phyloP scores from a whole-genome alignment of 2,329 filamentous ascomycete genomes.

The Ascochyta viciae-villosae region DNA sequence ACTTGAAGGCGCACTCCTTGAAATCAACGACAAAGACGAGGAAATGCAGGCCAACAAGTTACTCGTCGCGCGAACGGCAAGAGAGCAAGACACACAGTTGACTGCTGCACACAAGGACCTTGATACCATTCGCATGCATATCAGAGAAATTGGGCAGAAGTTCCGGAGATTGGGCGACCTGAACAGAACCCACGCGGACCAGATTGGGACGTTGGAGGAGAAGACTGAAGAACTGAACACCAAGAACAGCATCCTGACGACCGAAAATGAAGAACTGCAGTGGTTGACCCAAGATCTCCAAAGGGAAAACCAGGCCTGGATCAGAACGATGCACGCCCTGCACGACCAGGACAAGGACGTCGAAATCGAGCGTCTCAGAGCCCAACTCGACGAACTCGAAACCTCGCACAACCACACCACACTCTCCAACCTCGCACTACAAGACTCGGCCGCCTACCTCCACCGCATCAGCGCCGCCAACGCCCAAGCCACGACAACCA shows the following conservation, averaged over 20 bases:
- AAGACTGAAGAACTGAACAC: not conserved
- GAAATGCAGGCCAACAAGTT: not conserved
- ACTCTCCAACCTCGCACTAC: not conserved
- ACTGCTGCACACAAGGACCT: too few species aligned
- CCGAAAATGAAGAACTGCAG: not conserved
- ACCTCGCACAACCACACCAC: not conserved
- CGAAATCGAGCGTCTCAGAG: not conserved
- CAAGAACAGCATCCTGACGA: not conserved
- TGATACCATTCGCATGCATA: too few species aligned
- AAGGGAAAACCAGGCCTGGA: not conserved
- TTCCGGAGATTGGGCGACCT: too few species aligned
- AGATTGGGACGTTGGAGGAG: too few species aligned
- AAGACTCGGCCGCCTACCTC: not conserved
- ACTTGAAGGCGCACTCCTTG: not conserved
- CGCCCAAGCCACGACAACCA: not conserved
- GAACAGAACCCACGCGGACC: too few species aligned
- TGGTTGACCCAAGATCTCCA: not conserved
- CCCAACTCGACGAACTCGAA: not conserved
- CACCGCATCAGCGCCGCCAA: not conserved
- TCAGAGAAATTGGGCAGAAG: too few species aligned
- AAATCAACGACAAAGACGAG: not conserved
- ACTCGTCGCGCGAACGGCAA: not conserved
- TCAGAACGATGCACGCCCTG: not conserved
- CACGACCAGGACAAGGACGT: not conserved
- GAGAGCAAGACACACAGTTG: not conserved